Evolutionary conservation across 208 protist species (phyloP).

Genomic region (Acanthamoeba royreba): DNA sequence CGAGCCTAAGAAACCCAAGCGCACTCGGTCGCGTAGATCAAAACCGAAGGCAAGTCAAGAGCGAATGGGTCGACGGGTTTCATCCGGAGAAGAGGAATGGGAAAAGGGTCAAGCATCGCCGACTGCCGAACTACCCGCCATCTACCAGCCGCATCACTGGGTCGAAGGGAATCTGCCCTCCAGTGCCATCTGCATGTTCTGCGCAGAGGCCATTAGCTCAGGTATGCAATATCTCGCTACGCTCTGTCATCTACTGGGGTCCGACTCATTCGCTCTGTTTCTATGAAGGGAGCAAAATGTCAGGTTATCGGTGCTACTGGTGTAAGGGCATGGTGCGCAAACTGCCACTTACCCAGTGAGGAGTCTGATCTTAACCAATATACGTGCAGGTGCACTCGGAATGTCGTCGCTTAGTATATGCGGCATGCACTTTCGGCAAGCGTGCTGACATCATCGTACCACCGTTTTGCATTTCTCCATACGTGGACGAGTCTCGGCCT

Average conservation of each 20-base stretch:
- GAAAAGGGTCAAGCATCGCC: neutral
- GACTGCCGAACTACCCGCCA: neutral
- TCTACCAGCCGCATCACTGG: neutral
- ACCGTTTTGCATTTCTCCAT: neutral
- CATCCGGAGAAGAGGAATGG: neutral
- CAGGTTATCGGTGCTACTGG: neutral
- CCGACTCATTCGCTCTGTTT: neutral
- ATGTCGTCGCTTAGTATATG: neutral
- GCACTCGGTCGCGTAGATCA: neutral
- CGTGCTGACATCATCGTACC: neutral
- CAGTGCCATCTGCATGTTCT: neutral
- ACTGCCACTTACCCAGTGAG: neutral
- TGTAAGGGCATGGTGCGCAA: neutral
- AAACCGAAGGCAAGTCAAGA: neutral
- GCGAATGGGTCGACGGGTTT: neutral
- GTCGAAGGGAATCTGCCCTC: neutral
- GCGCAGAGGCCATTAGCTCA: neutral
- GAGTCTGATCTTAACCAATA: neutral
- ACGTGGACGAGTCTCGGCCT: neutral
- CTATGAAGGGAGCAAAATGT: neutral
- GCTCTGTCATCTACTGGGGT: neutral
- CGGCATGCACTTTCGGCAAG: neutral
- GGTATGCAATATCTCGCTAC: neutral
- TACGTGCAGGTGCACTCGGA: neutral
- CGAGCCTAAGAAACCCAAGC: neutral